Base-by-base conservation (phyloP, 2,329 filamentous ascomycete genomes). In the Alternaria gansuensis region DNA sequence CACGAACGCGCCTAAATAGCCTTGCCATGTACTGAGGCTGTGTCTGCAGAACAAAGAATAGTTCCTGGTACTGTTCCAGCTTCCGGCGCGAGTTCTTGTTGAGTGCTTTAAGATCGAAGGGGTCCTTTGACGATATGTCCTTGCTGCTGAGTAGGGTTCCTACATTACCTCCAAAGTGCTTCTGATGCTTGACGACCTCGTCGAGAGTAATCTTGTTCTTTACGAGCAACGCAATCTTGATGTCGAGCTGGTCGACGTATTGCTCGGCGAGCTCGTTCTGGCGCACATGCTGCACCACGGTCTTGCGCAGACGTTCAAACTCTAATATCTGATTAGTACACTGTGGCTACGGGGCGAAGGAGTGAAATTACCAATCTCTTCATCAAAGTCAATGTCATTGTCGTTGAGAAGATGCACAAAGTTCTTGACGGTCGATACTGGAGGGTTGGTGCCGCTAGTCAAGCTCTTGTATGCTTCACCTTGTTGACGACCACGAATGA, bases 191-290 rank as follows among this genome's bases (percentile, higher is more conserved):
- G 54, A 99, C 91, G 28, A 99, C 95, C 79, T 99, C 96, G 73
- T 99, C 95, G 4, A 99, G 84, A 0, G 95, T 98, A 72, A 99
- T 99, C 79, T 99, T 99, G 85, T 99, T 99, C 84, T 98, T 98
- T 71, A 99, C 95, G 17, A 99, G 84, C 3, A 99, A 85, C 1
- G 95, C 95, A 76, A 99, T 99, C 81, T 99, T 99, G 83, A 99
- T 97, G 74, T 99, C 96, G 34, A 99, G 86, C 75, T 99, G 95
- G 70, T 97, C 93, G 67, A 99, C 97, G 74, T 99, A 99, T 75
- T 97, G 93, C 79, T 99, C 95, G 37, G 96, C 87, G 82, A 96
- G 89, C 79, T 99, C 95, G 72, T 99, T 99, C 70, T 97, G 93
- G 46, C 94, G 90, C 9, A 99, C 95, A 75, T 98, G 93, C 74